Conservation (phyloP, 257 asterid species). For the Anisodus tanguticus region DNA sequence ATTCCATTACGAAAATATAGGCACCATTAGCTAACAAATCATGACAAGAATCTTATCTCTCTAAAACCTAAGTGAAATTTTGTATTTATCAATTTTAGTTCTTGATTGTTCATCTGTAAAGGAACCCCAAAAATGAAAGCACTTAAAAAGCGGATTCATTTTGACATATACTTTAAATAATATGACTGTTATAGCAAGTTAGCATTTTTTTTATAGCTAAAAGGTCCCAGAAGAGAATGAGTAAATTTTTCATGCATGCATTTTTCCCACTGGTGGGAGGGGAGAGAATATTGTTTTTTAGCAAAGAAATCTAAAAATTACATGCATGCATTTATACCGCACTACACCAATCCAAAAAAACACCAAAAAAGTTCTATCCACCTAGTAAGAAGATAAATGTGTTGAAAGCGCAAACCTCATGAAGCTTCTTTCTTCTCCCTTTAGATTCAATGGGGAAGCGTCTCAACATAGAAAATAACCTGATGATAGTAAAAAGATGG, state of each 20-base stretch:
- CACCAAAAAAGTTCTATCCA: conserved; percentile 13
- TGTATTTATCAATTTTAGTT: neutral
- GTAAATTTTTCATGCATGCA: neutral
- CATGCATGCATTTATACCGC: neutral
- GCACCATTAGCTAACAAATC: neutral
- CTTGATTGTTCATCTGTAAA: neutral
- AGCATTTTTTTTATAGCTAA: neutral
- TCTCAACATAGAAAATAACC: conserved; percentile 84
- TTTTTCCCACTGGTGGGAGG: neutral
- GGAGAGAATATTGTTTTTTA: neutral
- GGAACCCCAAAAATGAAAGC: neutral
- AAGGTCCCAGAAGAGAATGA: conserved; percentile 21
- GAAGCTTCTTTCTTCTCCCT: conserved; percentile 95
- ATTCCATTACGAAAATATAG: neutral
- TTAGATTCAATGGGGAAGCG: conserved; percentile 94
- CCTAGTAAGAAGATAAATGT: conserved; percentile 1
- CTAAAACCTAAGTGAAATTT: neutral
- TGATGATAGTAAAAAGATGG: conserved; percentile 37
- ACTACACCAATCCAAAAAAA: neutral
- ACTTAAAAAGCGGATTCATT: conserved; percentile 11
- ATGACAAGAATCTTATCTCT: neutral
- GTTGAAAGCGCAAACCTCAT: conserved; percentile 25
- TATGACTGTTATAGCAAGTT: neutral
- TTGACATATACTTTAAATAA: neutral
- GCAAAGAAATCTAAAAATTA: neutral